Evolutionary conservation across 805 yeast genomes (phyloP).

Genomic region (Debaryomyces castellii): DNA sequence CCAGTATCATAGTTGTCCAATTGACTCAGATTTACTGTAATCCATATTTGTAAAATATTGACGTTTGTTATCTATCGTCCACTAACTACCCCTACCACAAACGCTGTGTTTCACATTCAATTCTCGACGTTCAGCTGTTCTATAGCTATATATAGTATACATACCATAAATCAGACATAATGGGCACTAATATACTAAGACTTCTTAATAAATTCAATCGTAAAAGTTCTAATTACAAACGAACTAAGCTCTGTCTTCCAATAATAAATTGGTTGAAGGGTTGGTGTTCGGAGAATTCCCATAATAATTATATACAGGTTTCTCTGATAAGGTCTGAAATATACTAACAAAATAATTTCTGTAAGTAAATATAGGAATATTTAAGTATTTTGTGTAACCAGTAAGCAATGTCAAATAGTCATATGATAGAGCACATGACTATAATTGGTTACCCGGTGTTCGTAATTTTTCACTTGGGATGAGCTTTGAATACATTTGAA

Average conservation of each 20-base stretch:
- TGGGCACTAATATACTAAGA: constrained; percentile 10
- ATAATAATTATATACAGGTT: not conserved
- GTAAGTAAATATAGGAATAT: not conserved
- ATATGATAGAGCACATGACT: not conserved
- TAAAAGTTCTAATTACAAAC: not conserved
- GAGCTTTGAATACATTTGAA: not conserved
- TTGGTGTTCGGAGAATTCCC: constrained; percentile 3
- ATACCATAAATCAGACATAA: constrained; percentile 77
- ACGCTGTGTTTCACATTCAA: not conserved
- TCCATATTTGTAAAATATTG: no score
- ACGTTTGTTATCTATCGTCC: not conserved
- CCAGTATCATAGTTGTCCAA: not conserved
- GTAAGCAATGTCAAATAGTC: not conserved
- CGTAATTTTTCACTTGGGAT: not conserved
- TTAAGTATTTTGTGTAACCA: not conserved
- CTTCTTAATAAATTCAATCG: constrained; percentile 1
- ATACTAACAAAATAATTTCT: not conserved
- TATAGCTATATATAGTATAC: constrained; percentile 22
- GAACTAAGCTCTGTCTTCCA: not conserved
- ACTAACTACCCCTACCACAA: not conserved
- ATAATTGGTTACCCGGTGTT: not conserved
- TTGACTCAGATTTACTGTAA: not conserved
- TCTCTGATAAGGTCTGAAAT: not conserved
- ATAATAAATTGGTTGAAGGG: constrained; percentile 1
- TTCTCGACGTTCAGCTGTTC: not conserved